Evolutionary conservation across 1,284 basidiomycete genomes (phyloP).

Genomic region (Leccinum huronense): DNA sequence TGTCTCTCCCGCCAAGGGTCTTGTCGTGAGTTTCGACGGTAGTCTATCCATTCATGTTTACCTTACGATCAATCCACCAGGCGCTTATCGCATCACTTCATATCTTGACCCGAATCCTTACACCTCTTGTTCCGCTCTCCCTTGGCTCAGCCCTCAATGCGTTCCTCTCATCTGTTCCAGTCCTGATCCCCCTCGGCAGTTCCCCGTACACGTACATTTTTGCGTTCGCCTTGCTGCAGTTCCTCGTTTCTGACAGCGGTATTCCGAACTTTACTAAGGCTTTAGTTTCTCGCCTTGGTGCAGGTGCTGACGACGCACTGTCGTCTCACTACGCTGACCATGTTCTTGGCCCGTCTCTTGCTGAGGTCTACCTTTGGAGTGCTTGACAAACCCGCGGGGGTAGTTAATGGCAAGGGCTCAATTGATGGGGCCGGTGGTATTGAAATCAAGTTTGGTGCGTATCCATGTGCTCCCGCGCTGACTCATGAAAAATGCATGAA

Average conservation of each 20-base stretch:
- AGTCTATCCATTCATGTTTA: background rate
- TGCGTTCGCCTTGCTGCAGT: conserved; percentile 60
- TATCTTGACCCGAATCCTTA: conserved; percentile 73
- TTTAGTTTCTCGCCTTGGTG: conserved; percentile 84
- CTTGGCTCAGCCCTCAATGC: conserved; percentile 67
- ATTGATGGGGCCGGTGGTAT: too few species aligned
- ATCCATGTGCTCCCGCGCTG: too few species aligned
- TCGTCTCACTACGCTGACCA: conserved; percentile 78
- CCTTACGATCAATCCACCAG: conserved; percentile 37
- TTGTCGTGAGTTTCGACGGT: conserved; percentile 22
- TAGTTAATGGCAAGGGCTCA: too few species aligned
- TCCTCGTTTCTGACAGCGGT: conserved; percentile 72
- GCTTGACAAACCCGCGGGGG: too few species aligned
- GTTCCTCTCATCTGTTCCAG: conserved; percentile 43
- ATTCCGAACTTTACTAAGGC: conserved; percentile 65
- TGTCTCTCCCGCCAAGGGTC: conserved; percentile 23
- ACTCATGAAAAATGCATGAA: too few species aligned
- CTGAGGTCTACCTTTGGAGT: too few species aligned
- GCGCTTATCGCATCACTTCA: conserved; percentile 66
- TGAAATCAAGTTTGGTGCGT: too few species aligned
- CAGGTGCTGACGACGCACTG: conserved; percentile 81
- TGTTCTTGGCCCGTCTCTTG: conserved; percentile 76
- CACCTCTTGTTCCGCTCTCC: conserved; percentile 68
- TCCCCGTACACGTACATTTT: conserved; percentile 67
- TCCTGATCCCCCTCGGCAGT: conserved; percentile 34